Percentiles rank a stretch among this genome's conserved stretches.
phyloP scores from a whole-genome alignment of 345 rosid species.

The Populus nigra region DNA sequence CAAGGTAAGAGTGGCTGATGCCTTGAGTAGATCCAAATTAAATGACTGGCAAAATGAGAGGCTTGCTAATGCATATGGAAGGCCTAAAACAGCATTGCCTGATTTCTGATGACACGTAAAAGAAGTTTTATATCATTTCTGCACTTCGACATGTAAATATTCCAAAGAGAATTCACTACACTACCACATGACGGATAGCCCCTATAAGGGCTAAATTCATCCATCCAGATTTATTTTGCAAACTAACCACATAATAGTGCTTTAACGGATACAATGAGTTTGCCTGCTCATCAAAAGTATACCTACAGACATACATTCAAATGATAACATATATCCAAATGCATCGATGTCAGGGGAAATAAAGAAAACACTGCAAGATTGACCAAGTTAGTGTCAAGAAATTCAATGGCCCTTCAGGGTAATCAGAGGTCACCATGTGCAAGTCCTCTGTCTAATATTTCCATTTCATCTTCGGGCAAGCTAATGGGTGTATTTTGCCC shows the following conservation, averaged over 20 bases:
- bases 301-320: not conserved
- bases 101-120: constrained; percentile 60
- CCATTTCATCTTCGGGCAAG: not conserved
- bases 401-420: not conserved
- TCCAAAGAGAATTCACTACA: not conserved
- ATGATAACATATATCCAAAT: not conserved
- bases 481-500: not conserved
- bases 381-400: not conserved
- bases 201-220: not conserved
- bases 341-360: not conserved
- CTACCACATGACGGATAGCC: not conserved
- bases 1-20: constrained; percentile 82
- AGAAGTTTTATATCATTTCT: not conserved
- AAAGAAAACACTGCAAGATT: not conserved
- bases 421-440: not conserved
- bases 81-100: constrained; percentile 89
- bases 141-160: not conserved
- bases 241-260: not conserved
- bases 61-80: constrained; percentile 92
- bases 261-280: not conserved
- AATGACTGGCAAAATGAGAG: constrained; percentile 91
- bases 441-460: not conserved
- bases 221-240: not conserved
- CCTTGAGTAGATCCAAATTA: constrained; percentile 95
- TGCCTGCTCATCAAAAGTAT: not conserved